These are phyloP conservation scores for Sporodiniella umbellata DNA, from an alignment of 371 early-diverging fungal species.

Conservation along the genomic window DNA sequence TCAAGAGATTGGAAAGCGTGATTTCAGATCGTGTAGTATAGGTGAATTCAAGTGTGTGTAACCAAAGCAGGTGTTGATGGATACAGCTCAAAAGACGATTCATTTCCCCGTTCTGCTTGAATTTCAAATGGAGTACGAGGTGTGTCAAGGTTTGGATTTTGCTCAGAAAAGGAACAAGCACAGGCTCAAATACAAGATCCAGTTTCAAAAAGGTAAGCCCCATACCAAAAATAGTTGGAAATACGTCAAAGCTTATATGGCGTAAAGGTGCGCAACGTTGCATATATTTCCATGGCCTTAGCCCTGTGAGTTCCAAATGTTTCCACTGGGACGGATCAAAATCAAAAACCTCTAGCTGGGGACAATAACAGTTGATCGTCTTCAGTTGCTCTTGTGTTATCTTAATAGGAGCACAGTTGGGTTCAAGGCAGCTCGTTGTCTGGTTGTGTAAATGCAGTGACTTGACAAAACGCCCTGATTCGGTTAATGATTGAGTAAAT, in stretches of 20 bases:
- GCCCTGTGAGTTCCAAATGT: neutral
- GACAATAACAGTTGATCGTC: constrained; percentile 4
- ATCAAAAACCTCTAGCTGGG: constrained; percentile 8
- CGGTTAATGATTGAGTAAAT: neutral
- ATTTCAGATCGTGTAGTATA: neutral
- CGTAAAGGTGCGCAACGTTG: constrained; percentile 3
- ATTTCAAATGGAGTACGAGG: neutral
- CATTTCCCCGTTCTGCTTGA: neutral
- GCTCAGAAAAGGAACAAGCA: too few species aligned
- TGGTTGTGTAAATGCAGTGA: neutral
- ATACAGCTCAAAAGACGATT: neutral
- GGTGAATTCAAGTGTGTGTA: neutral
- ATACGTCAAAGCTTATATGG: neutral
- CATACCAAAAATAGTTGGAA: neutral
- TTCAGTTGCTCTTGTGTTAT: constrained; percentile 9
- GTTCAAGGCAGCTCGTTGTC: neutral
- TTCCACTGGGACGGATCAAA: constrained; percentile 15
- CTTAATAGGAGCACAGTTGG: neutral
- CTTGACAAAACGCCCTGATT: constrained; percentile 1
- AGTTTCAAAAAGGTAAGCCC: neutral
- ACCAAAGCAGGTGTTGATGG: neutral
- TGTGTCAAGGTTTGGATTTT: neutral
- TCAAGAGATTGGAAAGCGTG: neutral
- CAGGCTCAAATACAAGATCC: neutral
- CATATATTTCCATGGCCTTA: constrained; percentile 3